phyloP scores from a whole-genome alignment of 768 basidiomycete species.

The Xerocomus spinulosus region DNA sequence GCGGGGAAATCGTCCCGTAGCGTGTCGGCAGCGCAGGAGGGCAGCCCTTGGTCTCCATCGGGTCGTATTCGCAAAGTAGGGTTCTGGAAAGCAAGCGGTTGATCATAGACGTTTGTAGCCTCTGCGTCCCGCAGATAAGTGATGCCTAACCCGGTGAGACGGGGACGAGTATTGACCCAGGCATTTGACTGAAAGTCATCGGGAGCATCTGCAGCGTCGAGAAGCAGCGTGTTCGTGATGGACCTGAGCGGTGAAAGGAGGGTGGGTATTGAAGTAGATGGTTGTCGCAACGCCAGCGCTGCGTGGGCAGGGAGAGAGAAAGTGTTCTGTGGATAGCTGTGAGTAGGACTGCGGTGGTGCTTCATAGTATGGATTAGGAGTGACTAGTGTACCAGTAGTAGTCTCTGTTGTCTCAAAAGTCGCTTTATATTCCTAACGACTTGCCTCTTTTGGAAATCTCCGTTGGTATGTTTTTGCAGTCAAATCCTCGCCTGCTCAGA shows the following conservation, averaged over 20 bases:
- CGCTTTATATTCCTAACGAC: slow-evolving; percentile 5
- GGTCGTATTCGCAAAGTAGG: slow-evolving; percentile 2
- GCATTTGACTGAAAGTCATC: slow-evolving; percentile 32
- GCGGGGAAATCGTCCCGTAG: neutral
- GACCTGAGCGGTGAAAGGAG: slow-evolving; percentile 27
- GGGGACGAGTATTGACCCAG: slow-evolving; percentile 11
- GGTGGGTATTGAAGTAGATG: slow-evolving; percentile 17
- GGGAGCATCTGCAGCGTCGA: neutral
- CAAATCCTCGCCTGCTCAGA: neutral
- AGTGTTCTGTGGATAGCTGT: slow-evolving; percentile 14
- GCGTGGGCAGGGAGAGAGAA: slow-evolving; percentile 7
- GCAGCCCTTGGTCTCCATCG: slow-evolving; percentile 2
- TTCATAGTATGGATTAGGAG: slow-evolving; percentile 18
- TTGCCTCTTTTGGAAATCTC: slow-evolving; percentile 17
- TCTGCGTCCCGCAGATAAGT: slow-evolving; percentile 6
- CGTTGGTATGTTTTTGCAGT: slow-evolving; percentile 12
- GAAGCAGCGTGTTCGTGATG: slow-evolving; percentile 4
- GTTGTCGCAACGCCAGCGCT: slow-evolving; percentile 32
- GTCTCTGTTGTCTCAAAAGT: neutral
- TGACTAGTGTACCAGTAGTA: neutral
- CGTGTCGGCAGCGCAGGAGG: neutral
- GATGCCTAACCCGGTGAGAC: slow-evolving; percentile 29
- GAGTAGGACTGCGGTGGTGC: slow-evolving; percentile 23
- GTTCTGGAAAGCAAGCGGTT: neutral
- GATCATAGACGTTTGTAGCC: neutral